Evolutionary conservation across 768 basidiomycete genomes (phyloP).

Genomic region (Panaeolus papilionaceus): DNA sequence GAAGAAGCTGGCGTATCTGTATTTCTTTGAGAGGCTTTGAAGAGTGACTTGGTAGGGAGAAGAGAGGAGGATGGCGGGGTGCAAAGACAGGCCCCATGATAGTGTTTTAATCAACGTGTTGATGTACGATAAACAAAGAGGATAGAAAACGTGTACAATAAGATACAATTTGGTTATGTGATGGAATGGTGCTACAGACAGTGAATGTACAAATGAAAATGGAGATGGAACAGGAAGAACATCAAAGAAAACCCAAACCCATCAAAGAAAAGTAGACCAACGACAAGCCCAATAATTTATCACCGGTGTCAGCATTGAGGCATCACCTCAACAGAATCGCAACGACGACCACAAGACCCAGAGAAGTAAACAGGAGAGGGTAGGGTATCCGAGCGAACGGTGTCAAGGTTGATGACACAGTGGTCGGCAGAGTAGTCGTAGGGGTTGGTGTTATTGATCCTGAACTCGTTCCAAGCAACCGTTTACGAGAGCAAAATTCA

Average conservation of each 20-base stretch:
- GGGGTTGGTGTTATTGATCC: not conserved
- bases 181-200: not conserved
- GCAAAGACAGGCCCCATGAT: not conserved
- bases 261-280: not conserved
- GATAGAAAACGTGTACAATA: not conserved
- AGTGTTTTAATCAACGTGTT: not conserved
- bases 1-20: conserved; percentile 90
- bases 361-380: not conserved
- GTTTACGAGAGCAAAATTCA: not conserved
- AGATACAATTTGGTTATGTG: not conserved
- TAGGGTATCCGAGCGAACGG: not conserved
- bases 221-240: not conserved
- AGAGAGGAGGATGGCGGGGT: not conserved
- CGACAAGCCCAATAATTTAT: not conserved
- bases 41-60: not conserved
- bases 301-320: not conserved
- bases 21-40: conserved; percentile 79
- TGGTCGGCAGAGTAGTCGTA: not conserved
- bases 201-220: no score
- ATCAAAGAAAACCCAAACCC: not conserved
- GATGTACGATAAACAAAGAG: not conserved
- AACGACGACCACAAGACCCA: not conserved
- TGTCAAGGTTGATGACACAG: not conserved
- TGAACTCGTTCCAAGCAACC: not conserved
- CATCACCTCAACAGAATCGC: not conserved